Base-by-base conservation (phyloP, 2,329 filamentous ascomycete species). In the Colletotrichum endophyticum region DNA sequence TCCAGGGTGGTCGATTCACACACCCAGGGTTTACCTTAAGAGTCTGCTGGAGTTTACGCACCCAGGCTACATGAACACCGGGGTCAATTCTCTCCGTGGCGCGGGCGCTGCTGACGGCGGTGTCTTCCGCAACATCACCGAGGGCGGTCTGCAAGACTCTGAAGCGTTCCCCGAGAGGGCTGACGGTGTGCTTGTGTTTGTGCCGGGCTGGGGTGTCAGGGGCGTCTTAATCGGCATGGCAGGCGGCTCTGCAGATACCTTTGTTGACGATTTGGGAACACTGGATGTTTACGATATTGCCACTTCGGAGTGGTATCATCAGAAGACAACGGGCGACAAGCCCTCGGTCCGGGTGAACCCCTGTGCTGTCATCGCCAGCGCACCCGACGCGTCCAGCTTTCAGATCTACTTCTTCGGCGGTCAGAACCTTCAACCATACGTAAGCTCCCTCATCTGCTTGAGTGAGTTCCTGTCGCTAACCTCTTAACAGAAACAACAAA, bases 381-480 rank as follows among this genome's bases (percentile, higher is more conserved):
- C 93, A 13, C 90, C 93, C 8, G 94, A 95, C 80, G 94, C 94
- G 11, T 94, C 92, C 22, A 94, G 92, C 32, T 95, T 95, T 81
- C 94, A 96, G 81, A 89, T 96, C 61, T 95, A 96, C 84, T 90
- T 96, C 85, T 96, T 94, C 81, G 94, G 94, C 15, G 94, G 94
- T 0, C 94, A 96, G 81, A 94, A 94, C 78, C 87, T 96, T 1
- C 88, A 91, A 30, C 94, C 94, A 1, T 90, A 88, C 75, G 92
- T 87, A 79, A 80, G 86, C 34, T 15, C 6, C 6, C 34, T 27
- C 27, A 27, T n/a, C n/a, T n/a, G n/a, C n/a, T n/a, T n/a, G n/a
- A n/a, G n/a, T n/a, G n/a, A n/a, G n/a, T n/a, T n/a, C n/a, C n/a
- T n/a, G n/a, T n/a, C n/a, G 62, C 78, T 78, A 22, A 62, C 32